Evolutionary conservation across 2,329 filamentous ascomycete species (phyloP).

Genomic region (Ophiostoma ips): DNA sequence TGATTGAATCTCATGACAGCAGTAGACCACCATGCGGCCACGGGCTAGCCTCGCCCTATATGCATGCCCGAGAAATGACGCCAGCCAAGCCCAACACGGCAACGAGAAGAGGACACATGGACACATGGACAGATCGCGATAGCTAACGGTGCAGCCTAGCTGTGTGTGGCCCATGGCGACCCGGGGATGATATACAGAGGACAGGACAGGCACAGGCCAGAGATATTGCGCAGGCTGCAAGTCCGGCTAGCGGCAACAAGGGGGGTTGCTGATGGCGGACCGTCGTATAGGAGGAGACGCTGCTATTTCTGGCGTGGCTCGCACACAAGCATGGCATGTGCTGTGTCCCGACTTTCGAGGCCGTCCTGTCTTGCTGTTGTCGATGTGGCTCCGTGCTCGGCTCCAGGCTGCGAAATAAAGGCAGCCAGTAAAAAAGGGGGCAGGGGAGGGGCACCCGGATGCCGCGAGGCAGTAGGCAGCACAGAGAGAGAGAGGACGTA

Average conservation of each 20-base stretch:
- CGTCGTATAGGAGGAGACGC: too few relatives aligned
- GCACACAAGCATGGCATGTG: too few relatives aligned
- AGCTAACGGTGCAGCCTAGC: too few relatives aligned
- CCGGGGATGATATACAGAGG: not conserved
- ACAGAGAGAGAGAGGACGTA: too few relatives aligned
- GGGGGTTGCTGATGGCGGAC: not conserved
- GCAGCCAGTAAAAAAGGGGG: too few relatives aligned
- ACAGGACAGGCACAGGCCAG: not conserved
- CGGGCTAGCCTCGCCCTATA: not conserved
- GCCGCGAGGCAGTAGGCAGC: not conserved
- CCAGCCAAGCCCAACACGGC: not conserved
- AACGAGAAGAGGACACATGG: not conserved
- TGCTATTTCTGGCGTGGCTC: too few relatives aligned
- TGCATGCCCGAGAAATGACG: not conserved
- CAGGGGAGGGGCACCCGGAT: not conserved
- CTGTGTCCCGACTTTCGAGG: not conserved
- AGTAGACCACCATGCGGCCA: not conserved
- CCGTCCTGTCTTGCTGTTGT: not conserved
- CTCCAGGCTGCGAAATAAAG: conserved; percentile 10
- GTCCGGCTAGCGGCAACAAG: too few relatives aligned
- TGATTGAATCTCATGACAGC: not conserved
- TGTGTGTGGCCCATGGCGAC: too few relatives aligned
- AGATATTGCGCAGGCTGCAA: not conserved
- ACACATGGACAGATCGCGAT: not conserved
- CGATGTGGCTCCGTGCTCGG: not conserved